Evolutionary conservation across 805 yeast species (phyloP).

Genomic region (Blastobotrys parvus): DNA sequence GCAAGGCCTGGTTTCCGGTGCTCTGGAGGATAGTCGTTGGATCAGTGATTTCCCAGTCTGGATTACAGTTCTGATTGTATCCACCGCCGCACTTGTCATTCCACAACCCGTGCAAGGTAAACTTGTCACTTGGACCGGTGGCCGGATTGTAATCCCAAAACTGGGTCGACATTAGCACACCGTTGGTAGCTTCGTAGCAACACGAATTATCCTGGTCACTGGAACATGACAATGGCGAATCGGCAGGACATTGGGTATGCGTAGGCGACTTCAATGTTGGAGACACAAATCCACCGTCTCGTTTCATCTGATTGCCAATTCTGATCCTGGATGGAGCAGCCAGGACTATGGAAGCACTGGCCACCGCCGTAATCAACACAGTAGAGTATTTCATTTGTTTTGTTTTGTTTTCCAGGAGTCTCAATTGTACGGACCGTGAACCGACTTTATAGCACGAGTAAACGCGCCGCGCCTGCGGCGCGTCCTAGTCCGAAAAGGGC

Average conservation of each 20-base stretch:
- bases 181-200: slow-evolving; percentile 84
- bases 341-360: no score
- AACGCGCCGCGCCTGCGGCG: no score
- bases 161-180: slow-evolving; percentile 77
- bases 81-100: slow-evolving; percentile 82
- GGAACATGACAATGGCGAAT: slow-evolving; percentile 29
- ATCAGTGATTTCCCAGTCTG: slow-evolving; percentile 44
- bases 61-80: slow-evolving; percentile 71
- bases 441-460: no score
- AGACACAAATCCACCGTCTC: no score
- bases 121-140: slow-evolving; percentile 59
- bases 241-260: slow-evolving; percentile 23
- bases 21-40: slow-evolving; percentile 38
- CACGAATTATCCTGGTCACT: slow-evolving; percentile 42
- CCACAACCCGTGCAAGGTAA: slow-evolving; percentile 85
- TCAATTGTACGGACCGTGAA: no score
- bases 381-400: no score
- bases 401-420: no score
- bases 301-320: no score
- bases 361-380: no score
- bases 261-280: not conserved
- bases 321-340: no score
- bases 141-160: slow-evolving; percentile 87
- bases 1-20: slow-evolving; percentile 39
- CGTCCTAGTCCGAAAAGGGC: not conserved